A percentile compares a stretch with the other conserved stretches of the same genome.
Evolutionary conservation across 176 grass and related monocot species (phyloP).

Genomic region (Saccharum spontaneum): DNA sequence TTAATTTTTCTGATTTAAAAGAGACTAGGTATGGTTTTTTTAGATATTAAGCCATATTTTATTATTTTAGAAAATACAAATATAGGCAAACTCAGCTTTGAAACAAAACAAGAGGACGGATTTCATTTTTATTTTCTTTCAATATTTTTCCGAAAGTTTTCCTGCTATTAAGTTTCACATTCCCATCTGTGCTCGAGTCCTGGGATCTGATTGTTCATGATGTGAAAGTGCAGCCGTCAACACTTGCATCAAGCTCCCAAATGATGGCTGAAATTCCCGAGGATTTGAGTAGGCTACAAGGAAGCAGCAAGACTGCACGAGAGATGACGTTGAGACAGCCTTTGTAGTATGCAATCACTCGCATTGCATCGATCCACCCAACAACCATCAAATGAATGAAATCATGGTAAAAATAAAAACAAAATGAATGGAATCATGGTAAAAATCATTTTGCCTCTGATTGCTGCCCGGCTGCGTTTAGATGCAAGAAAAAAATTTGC

Average conservation of each 20-base stretch:
- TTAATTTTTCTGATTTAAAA: no score
- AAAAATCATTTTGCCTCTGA: background rate
- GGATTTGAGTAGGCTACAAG: slow-evolving; percentile 28
- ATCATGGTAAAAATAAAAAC: background rate
- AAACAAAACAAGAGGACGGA: no score
- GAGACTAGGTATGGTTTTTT: no score
- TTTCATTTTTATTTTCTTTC: no score
- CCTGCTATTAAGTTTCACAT: background rate
- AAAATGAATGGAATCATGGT: slow-evolving; percentile 13
- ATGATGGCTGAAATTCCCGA: slow-evolving; percentile 38
- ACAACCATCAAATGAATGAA: background rate
- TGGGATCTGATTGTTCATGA: slow-evolving; percentile 7
- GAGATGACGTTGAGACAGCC: background rate
- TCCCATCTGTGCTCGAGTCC: no score
- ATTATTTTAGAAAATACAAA: no score
- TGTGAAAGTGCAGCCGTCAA: slow-evolving; percentile 14
- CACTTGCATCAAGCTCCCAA: slow-evolving; percentile 4
- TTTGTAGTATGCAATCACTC: slow-evolving; percentile 12
- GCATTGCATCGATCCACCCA: slow-evolving; percentile 14
- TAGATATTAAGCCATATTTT: no score
- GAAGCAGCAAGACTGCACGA: background rate
- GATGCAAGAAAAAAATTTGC: no score
- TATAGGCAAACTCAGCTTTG: no score
- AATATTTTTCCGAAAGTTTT: background rate
- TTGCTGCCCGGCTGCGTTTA: no score